These are phyloP conservation scores for Cucumis variabilis DNA, from an alignment of 331 rosid genomes.

Conservation along the genomic window DNA sequence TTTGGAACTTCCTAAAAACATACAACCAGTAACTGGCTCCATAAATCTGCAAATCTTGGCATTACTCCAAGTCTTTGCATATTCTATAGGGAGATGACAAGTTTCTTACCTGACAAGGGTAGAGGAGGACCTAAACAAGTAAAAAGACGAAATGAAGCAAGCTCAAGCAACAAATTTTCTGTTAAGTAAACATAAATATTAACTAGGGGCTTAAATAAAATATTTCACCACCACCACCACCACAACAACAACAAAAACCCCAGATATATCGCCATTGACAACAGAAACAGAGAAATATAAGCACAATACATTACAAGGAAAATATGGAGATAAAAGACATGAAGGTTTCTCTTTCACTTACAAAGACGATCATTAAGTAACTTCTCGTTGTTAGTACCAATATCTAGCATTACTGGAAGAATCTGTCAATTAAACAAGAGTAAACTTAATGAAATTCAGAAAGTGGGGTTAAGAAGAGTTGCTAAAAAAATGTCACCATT, in stretches of 20 bases:
- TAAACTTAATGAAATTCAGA: constrained; percentile 25
- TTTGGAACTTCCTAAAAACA: not conserved
- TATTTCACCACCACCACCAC: not conserved
- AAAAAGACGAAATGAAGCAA: not conserved
- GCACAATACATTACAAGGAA: constrained; percentile 24
- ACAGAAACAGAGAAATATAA: constrained; percentile 1
- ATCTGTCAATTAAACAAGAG: constrained; percentile 54
- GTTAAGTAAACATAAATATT: not conserved
- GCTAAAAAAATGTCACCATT: not conserved
- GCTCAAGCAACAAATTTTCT: not conserved
- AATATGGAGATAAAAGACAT: constrained; percentile 20
- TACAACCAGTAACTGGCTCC: constrained; percentile 23
- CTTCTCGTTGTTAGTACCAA: constrained; percentile 94
- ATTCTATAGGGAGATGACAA: not conserved
- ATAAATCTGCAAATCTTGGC: not conserved
- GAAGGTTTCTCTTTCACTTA: constrained; percentile 53
- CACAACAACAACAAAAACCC: not conserved
- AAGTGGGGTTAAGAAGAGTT: not conserved
- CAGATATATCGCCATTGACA: constrained; percentile 7
- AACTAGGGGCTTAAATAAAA: not conserved
- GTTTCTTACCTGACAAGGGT: not conserved
- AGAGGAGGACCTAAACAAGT: constrained; percentile 6
- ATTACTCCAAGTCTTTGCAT: not conserved
- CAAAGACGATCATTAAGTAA: constrained; percentile 92
- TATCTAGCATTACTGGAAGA: constrained; percentile 97